phyloP scores from a whole-genome alignment of 495 filamentous ascomycete species.

The Aspergillus conjunctus region DNA sequence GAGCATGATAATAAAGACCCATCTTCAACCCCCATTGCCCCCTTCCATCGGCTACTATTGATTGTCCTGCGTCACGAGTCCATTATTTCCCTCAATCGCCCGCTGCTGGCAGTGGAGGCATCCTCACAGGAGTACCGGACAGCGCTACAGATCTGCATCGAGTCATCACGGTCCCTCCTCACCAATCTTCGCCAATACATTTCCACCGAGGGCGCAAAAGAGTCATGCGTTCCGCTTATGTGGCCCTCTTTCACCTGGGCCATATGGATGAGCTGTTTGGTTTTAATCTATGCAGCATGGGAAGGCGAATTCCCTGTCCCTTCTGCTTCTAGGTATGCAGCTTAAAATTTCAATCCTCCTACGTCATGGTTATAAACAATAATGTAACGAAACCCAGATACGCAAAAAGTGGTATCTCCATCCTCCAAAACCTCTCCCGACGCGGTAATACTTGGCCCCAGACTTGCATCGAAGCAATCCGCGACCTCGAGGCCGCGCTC shows the following conservation, averaged over 20 bases:
- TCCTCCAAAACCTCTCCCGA: constrained; percentile 39
- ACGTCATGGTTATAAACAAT: background rate
- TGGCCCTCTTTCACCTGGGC: constrained; percentile 54
- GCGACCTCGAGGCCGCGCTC: constrained; percentile 40
- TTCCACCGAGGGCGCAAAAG: constrained; percentile 15
- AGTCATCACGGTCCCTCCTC: constrained; percentile 45
- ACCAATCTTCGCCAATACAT: constrained; percentile 35
- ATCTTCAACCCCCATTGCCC: constrained; percentile 16
- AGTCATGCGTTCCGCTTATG: constrained; percentile 33
- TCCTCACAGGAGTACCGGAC: constrained; percentile 43
- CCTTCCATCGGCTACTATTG: constrained; percentile 42
- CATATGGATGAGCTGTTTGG: constrained; percentile 53
- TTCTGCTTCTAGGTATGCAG: constrained; percentile 26
- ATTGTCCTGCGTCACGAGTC: constrained; percentile 45
- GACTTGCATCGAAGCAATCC: constrained; percentile 47
- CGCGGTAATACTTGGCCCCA: constrained; percentile 45
- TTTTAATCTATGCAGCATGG: constrained; percentile 50
- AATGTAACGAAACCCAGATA: constrained; percentile 27
- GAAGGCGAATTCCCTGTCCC: constrained; percentile 37
- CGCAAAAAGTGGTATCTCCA: constrained; percentile 33
- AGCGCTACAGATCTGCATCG: constrained; percentile 49
- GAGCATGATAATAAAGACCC: constrained; percentile 17
- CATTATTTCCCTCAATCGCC: constrained; percentile 49
- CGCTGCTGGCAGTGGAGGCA: constrained; percentile 40
- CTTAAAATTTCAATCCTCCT: no score